Evolutionary conservation across 345 rosid species (phyloP), one percentile per base, ranked within the genome.

Genomic region (Cardamine chenopodiifolia): DNA sequence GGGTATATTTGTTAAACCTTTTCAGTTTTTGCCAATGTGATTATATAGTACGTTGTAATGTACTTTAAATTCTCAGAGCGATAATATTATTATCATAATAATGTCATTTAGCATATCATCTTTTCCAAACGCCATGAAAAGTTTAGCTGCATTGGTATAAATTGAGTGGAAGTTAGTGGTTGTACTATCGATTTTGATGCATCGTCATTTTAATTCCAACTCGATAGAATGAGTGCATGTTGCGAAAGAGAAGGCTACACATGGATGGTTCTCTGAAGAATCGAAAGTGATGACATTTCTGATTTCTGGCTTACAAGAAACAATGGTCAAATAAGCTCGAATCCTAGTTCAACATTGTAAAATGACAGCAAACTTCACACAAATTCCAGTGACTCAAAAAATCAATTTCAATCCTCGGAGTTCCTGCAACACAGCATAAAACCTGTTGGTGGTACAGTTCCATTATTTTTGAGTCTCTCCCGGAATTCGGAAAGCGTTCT

Each of bases 1-100:
- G 47, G 48, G 48, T 75, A 75, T 63, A 76, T 69, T 62, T 32
- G 48, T 61, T 31, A 22, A 25, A 48, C 32, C 26, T 39, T 40
- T 10, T 25, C 52, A 56, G 71, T n/a, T 73, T n/a, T 7, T 39
- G 45, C 20, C 55, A 50, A 20, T 75, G 70, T 75, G 74, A 68
- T 62, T 32, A 60, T 66, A 12, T 57, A 58, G 18, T 65, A 17
- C 34, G 28, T 50, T 75, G 28, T 37, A 7, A 13, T 34, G 57
- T 68, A 15, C 32, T 18, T 23, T 2, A 6, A 35, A 13, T 26
- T 26, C 5, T 8, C 32, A 52, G 62, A 14, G 61, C 66, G 72
- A 31, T 55, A 1, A 23, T 10, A n/a, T 48, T 35, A 26, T 47
- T 2, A 17, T 25, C 40, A 49, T 23, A 20, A 47, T 44, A 44